Base-by-base conservation (phyloP, 2,329 filamentous ascomycete genomes). In the Sarocladium oryzae region DNA sequence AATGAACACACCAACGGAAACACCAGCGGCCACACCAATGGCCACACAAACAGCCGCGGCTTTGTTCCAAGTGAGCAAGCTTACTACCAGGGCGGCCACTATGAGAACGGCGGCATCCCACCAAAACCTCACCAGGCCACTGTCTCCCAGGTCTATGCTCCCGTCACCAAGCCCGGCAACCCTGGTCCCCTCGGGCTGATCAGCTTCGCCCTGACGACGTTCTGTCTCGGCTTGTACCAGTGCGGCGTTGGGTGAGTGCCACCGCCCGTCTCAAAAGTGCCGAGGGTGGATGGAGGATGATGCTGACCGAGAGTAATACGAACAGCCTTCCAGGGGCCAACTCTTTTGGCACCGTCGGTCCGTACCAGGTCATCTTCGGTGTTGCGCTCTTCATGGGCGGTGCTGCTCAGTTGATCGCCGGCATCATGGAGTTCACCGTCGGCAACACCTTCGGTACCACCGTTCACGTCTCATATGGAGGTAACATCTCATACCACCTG, bases 201-300 rank as follows among this genome's bases (percentile, higher is more conserved):
- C 49, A 79, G 78, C 67, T 85, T 86, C 66, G 80, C 81, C n/a
- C 61, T 82, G 56, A 84, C 82, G 9, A 84, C 81, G 9, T 84
- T 85, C 60, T 72, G 81, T 13, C 71, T 85, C 32, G 73, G 72
- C 23, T 60, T 77, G 2, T 71, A 71, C 54, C 64, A 72, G 49
- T 72, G 69, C 50, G 70, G 70, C 51, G 70, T 66, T 54, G 69
- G 69, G 79, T 81, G 70, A 57, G 73, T 72, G 11, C 30, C n/a
- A n/a, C n/a, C 18, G 18, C 15, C 18, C 18, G n/a, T 21, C 32
- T 15, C 16, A 40, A n/a, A 6, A 9, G n/a, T 9, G 11, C n/a
- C 33, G n/a, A 6, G 8, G 8, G 15, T n/a, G 0, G 15, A 4
- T 8, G 18, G 8, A 7, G 7, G 21, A 7, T 40, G 36, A 21